Percentiles rank a stretch among this genome's conserved stretches.
Evolutionary conservation across 2,329 filamentous ascomycete genomes (phyloP).

Genomic region (Fusarium sp.): DNA sequence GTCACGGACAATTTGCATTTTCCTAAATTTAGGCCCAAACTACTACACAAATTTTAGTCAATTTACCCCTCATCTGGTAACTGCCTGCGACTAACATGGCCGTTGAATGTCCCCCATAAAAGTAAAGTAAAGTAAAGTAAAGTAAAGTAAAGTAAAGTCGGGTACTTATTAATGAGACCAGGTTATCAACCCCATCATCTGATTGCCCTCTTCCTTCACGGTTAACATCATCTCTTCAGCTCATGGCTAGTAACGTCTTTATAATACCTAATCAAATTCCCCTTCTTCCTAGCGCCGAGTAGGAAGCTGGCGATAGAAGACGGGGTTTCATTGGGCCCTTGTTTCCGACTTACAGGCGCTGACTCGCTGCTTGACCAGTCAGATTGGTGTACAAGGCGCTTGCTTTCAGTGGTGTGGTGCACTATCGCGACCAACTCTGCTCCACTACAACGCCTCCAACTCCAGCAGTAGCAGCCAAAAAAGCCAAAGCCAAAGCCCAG

Average conservation of each 20-base stretch:
- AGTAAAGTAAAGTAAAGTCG: neutral
- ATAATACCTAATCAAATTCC: neutral
- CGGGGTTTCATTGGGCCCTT: conserved; percentile 30
- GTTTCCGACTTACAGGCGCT: conserved; percentile 44
- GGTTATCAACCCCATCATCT: neutral
- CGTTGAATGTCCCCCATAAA: conserved; percentile 21
- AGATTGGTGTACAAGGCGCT: conserved; percentile 51
- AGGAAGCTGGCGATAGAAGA: conserved; percentile 21
- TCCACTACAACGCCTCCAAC: conserved; percentile 27
- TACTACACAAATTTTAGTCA: conserved; percentile 15
- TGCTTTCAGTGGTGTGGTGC: conserved; percentile 50
- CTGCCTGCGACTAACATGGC: conserved; percentile 6
- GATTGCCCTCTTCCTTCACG: neutral
- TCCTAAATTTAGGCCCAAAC: conserved; percentile 21
- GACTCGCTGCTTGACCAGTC: conserved; percentile 51
- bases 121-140: neutral
- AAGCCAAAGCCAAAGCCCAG: neutral
- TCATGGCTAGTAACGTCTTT: conserved; percentile 7
- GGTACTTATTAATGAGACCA: neutral
- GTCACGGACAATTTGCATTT: neutral
- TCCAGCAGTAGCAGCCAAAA: neutral
- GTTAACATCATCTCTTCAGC: conserved; percentile 5
- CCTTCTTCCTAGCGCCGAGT: conserved; percentile 29
- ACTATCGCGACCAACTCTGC: conserved; percentile 37
- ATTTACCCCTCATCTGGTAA: conserved; percentile 35